Evolutionary conservation across 805 yeast species (phyloP).

Genomic region (Wickerhamiella hasegawae): DNA sequence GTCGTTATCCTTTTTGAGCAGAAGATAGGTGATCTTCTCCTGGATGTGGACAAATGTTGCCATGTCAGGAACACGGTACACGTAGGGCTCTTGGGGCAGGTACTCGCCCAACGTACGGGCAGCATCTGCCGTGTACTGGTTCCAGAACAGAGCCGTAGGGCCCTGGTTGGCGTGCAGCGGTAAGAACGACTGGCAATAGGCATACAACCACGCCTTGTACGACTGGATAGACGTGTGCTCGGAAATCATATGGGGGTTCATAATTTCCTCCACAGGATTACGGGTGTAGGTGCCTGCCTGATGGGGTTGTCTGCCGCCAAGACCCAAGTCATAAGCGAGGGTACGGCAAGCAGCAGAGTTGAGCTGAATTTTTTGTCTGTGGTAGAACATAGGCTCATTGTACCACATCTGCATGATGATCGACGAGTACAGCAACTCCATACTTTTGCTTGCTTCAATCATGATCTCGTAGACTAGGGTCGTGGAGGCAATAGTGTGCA

Average conservation of each 20-base stretch:
- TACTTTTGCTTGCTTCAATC: conserved; percentile 51
- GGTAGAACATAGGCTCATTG: conserved; percentile 67
- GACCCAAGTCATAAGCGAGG: conserved; percentile 61
- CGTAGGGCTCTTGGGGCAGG: not conserved
- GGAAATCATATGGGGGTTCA: conserved; percentile 22
- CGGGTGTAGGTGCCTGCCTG: conserved; percentile 9
- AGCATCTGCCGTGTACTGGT: conserved; percentile 44
- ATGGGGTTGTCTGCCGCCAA: conserved; percentile 33
- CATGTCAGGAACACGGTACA: conserved; percentile 21
- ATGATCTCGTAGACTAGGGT: conserved; percentile 36
- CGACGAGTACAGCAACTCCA: conserved; percentile 49
- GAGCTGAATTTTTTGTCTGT: conserved; percentile 61
- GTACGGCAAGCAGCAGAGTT: conserved; percentile 48
- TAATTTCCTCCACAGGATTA: conserved; percentile 17
- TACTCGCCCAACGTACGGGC: conserved; percentile 20
- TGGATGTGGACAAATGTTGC: conserved; percentile 46
- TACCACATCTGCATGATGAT: conserved; percentile 61
- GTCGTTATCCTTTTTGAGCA: conserved; percentile 27
- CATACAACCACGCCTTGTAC: conserved; percentile 23
- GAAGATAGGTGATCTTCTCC: conserved; percentile 27
- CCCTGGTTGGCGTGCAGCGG: conserved; percentile 52
- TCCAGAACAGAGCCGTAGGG: conserved; percentile 30
- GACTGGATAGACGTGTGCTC: conserved; percentile 3
- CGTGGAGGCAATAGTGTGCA: conserved; percentile 19
- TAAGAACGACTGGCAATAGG: conserved; percentile 47